These are phyloP conservation scores for Pelargonium cotyledonis DNA, from an alignment of 441 rosid genomes.

Conservation along the genomic window DNA sequence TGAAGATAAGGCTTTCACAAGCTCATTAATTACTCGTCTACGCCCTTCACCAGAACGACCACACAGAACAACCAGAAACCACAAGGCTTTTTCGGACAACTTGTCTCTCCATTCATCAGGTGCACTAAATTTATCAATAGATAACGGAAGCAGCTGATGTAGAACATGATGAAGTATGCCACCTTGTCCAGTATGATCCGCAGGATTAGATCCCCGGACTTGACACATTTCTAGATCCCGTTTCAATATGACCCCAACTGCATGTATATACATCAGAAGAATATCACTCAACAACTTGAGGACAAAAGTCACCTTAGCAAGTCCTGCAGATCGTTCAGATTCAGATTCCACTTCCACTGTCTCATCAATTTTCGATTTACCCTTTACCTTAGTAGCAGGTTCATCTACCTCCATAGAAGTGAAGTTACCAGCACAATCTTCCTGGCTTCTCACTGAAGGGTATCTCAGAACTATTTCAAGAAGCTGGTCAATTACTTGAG, in stretches of 20 bases:
- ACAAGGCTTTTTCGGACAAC: conserved; percentile 85
- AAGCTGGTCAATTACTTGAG: conserved; percentile 92
- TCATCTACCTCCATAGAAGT: conserved; percentile 83
- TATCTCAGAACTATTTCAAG: conserved; percentile 80
- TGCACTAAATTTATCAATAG: conserved; percentile 59
- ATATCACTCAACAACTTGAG: conserved; percentile 88
- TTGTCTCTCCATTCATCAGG: conserved; percentile 90
- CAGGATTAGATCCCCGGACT: conserved; percentile 57
- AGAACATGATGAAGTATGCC: conserved; percentile 82
- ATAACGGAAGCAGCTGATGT: conserved; percentile 71
- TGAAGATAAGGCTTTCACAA: conserved; percentile 69
- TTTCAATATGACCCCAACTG: conserved; percentile 72
- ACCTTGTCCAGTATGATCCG: conserved; percentile 45
- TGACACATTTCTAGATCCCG: conserved; percentile 82
- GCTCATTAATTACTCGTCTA: conserved; percentile 75
- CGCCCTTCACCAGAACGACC: conserved; percentile 94
- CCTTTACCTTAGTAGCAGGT: conserved; percentile 73
- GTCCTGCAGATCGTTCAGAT: conserved; percentile 76
- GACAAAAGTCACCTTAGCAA: conserved; percentile 87
- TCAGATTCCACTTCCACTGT: conserved; percentile 51
- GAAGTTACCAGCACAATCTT: conserved; percentile 36
- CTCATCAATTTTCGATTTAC: conserved; percentile 84
- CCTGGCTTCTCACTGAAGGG: conserved; percentile 50
- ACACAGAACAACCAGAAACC: conserved; percentile 86
- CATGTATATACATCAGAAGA: conserved; percentile 83